A percentile compares a stretch with the other conserved stretches of the same genome.
Evolutionary conservation across 2,329 filamentous ascomycete species (phyloP).

Genomic region (Berkeleyomyces basicola): DNA sequence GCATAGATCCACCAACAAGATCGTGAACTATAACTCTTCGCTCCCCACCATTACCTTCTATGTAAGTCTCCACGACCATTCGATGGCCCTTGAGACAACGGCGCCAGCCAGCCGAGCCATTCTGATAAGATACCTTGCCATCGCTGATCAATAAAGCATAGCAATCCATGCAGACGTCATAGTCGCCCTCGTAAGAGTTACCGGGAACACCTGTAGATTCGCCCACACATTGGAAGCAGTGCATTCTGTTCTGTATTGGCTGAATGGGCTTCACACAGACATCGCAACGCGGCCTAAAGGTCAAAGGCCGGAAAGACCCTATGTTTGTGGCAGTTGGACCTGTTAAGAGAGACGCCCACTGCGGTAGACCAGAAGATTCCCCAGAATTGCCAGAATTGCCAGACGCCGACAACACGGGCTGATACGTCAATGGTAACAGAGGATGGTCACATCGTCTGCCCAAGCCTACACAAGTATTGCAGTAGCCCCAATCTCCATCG

Average conservation of each 20-base stretch:
- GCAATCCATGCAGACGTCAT: slow-evolving; percentile 68
- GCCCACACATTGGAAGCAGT: slow-evolving; percentile 60
- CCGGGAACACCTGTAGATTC: slow-evolving; percentile 22
- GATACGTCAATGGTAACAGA: slow-evolving; percentile 58
- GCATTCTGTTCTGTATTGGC: slow-evolving; percentile 52
- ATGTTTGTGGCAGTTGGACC: slow-evolving; percentile 30
- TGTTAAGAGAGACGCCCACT: slow-evolving; percentile 31
- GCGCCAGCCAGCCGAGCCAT: slow-evolving; percentile 69
- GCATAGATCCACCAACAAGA: slow-evolving; percentile 57
- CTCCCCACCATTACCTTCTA: slow-evolving; percentile 49
- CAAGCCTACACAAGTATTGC: slow-evolving; percentile 71
- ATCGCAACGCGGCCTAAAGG: slow-evolving; percentile 62
- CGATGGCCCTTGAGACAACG: slow-evolving; percentile 66
- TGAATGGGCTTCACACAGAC: slow-evolving; percentile 59
- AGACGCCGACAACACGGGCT: slow-evolving; percentile 22
- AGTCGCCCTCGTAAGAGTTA: slow-evolving; percentile 47
- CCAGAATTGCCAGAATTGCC: neutral
- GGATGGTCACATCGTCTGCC: slow-evolving; percentile 69
- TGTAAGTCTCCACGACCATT: slow-evolving; percentile 67
- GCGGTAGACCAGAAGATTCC: slow-evolving; percentile 21
- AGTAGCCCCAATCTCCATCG: slow-evolving; percentile 89
- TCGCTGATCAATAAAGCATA: slow-evolving; percentile 51
- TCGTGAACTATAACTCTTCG: slow-evolving; percentile 52
- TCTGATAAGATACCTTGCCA: slow-evolving; percentile 52
- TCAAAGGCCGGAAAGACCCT: slow-evolving; percentile 47